A percentile compares a stretch with the other conserved stretches of the same genome.
phyloP scores from a whole-genome alignment of 2,329 filamentous ascomycete genomes.

The Chaetomium strumarium region DNA sequence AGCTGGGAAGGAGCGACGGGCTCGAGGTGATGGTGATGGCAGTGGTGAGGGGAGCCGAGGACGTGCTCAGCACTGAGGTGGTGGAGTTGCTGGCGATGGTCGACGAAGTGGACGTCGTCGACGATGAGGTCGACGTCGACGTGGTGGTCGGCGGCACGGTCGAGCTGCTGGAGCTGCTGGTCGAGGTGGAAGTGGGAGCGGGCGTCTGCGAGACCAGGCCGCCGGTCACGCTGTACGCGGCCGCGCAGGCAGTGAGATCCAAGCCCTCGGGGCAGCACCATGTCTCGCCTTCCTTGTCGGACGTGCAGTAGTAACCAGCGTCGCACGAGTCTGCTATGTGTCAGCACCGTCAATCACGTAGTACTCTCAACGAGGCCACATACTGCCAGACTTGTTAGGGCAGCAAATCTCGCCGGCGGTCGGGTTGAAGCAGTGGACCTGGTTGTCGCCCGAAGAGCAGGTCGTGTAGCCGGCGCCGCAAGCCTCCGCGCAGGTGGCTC shows the following conservation, averaged over 20 bases:
- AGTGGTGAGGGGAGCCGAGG: conserved; percentile 5
- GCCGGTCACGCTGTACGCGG: conserved; percentile 42
- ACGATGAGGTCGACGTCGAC: conserved; percentile 7
- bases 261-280: conserved; percentile 56
- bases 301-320: conserved; percentile 57
- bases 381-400: conserved; percentile 50
- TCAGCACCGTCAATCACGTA: conserved; percentile 13
- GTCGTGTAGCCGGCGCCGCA: conserved; percentile 46
- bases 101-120: conserved; percentile 6
- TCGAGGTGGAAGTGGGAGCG: conserved; percentile 30
- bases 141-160: conserved; percentile 17
- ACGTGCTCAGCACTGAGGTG: conserved; percentile 16
- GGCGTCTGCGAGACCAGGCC: conserved; percentile 43
- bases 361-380: conserved; percentile 26
- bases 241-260: conserved; percentile 50
- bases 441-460: conserved; percentile 44
- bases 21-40: conserved; percentile 14
- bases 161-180: conserved; percentile 29
- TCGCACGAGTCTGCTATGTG: conserved; percentile 50
- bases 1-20: conserved; percentile 16
- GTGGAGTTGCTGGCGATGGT: conserved; percentile 24
- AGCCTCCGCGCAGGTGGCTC: conserved; percentile 48
- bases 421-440: conserved; percentile 55
- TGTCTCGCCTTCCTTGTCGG: conserved; percentile 44
- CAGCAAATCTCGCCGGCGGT: conserved; percentile 50